Base-by-base conservation (phyloP, 1,139 yeast genomes). In the Blastobotrys aristatus region DNA sequence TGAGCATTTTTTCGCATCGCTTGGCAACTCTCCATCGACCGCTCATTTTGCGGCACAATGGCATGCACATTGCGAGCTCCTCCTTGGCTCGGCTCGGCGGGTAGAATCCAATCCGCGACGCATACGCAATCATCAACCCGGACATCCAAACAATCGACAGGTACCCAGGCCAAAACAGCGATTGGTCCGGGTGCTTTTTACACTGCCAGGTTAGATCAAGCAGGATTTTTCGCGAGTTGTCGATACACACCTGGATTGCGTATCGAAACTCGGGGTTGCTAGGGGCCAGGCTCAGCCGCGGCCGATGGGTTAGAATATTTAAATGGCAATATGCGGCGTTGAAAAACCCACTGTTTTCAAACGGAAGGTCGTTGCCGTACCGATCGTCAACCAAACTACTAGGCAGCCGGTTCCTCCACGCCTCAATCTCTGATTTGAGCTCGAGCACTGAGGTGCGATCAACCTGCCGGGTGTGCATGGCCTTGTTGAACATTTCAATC, bases 101-200 rank as follows among this genome's bases (percentile, higher is more conserved):
- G 31, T 51, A 51, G 29, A 24, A 42, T n/a, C 43, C 48, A 16
- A 49, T 34, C 32, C 43, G 30, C 26, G 52, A 49, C 6, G 54
- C 54, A 46, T 43, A 51, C 1, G 53, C 43, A 17, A 51, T 18
- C 21, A 46, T 44, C 22, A 50, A 43, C 38, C 54, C 54, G n/a
- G 53, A 41, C 47, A 50, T 50, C 53, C 53, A 51, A 2, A 50
- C 52, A 21, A 43, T 34, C 4, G 53, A 50, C 13, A 51, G 35
- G 30, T 48, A 48, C 17, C 51, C 52, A 7, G 54, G 54, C 54
- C 54, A 51, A 34, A 51, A 51, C 4, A 51, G 40, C 7, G 24
- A 11, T 39, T 51, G 54, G 14, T 39, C 39, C 5, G 48, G 50
- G 26, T 41, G 27, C 20, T 30, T 21, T 10, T 14, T 13, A 18